phyloP scores from a whole-genome alignment of 306 rosid genomes.

The Casuarina equisetifolia region DNA sequence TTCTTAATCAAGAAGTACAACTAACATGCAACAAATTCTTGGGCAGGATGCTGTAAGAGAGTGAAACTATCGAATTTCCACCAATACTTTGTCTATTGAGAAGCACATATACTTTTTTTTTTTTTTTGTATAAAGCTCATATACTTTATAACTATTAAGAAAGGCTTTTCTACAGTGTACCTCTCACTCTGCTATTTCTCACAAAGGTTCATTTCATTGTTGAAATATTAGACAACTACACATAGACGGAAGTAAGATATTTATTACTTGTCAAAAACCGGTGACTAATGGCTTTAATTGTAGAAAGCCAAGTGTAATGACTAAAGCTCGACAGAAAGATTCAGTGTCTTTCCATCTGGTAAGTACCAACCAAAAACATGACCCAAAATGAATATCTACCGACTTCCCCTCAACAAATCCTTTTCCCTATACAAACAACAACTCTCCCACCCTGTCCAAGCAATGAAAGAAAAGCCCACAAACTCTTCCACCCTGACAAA shows the following conservation, averaged over 20 bases:
- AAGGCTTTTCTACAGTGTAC: no score
- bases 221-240: background rate
- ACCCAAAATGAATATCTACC: constrained; percentile 11
- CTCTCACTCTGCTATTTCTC: no score
- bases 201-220: no score
- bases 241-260: background rate
- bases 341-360: background rate
- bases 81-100: no score
- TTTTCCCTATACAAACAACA: constrained; percentile 29
- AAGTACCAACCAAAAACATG: constrained; percentile 9
- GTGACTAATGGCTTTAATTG: background rate
- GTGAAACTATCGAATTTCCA: no score
- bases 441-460: constrained; percentile 10
- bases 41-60: no score
- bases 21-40: no score
- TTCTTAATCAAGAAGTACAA: no score
- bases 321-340: background rate
- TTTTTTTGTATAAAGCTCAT: no score
- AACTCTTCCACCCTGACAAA: background rate
- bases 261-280: background rate
- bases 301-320: background rate
- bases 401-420: constrained; percentile 6
- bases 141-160: no score
- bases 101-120: no score
- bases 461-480: constrained; percentile 20